phyloP scores from a whole-genome alignment of 2,329 filamentous ascomycete genomes.

The Mariannaea sp. region DNA sequence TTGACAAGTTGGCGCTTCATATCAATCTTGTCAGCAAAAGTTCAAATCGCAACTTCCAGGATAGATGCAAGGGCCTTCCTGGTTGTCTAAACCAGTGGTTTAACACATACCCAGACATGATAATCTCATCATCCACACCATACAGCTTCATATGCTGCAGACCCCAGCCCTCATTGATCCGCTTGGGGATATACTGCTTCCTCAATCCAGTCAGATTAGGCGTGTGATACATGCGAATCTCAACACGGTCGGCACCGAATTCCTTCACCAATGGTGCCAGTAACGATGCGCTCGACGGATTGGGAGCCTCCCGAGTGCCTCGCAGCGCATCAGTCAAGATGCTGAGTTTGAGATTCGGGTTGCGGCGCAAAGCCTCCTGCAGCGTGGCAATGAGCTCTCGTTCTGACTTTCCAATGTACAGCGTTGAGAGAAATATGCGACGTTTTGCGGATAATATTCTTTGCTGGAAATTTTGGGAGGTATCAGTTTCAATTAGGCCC shows the following conservation, averaged over 20 bases:
- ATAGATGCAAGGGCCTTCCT: too few species aligned
- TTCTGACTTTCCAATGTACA: conserved; percentile 95
- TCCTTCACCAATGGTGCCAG: conserved; percentile 82
- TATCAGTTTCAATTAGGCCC: too few species aligned
- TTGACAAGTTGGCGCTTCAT: conserved; percentile 79
- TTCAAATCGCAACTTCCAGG: background rate
- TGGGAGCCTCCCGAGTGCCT: conserved; percentile 86
- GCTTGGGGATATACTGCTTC: conserved; percentile 81
- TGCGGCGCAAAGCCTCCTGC: conserved; percentile 72
- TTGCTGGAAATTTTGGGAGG: too few species aligned
- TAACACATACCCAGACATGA: conserved; percentile 84
- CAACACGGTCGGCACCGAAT: conserved; percentile 82
- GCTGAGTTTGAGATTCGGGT: conserved; percentile 78
- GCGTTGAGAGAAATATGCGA: conserved; percentile 89
- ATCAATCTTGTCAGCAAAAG: background rate
- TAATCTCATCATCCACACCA: conserved; percentile 91
- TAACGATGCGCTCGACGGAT: conserved; percentile 85
- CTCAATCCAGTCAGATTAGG: conserved; percentile 88
- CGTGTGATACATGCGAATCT: conserved; percentile 97
- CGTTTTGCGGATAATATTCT: conserved; percentile 81
- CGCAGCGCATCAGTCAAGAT: conserved; percentile 90
- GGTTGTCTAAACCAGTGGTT: too few species aligned
- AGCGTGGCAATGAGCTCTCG: conserved; percentile 83
- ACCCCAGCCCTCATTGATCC: conserved; percentile 98
- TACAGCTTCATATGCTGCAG: conserved; percentile 99